A percentile compares a stretch with the other conserved stretches of the same genome.
Evolutionary conservation across 2,329 filamentous ascomycete genomes (phyloP).

Genomic region (Phaeoacremonium minimum): DNA sequence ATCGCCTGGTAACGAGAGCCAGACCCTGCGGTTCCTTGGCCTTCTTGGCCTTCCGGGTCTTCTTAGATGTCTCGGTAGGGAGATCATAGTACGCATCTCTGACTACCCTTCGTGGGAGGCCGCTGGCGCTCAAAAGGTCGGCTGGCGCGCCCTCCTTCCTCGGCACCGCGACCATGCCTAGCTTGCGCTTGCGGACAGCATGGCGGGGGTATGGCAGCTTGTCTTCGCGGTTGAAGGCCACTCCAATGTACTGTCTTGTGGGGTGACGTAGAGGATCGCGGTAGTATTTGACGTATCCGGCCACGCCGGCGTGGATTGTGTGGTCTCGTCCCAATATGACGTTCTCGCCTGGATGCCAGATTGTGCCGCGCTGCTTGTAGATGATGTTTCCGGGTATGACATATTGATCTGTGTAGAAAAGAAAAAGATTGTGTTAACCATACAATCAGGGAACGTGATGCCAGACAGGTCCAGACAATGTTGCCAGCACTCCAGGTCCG

Average conservation of each 20-base stretch:
- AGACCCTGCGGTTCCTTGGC: conserved; percentile 4
- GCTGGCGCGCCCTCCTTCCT: conserved; percentile 23
- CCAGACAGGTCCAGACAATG: no score
- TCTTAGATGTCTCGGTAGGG: neutral
- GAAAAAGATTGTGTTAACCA: conserved; percentile 2
- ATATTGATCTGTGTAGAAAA: conserved; percentile 65
- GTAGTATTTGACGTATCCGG: conserved; percentile 97
- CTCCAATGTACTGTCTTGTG: conserved; percentile 89
- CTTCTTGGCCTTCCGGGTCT: conserved; percentile 6
- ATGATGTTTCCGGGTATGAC: conserved; percentile 97
- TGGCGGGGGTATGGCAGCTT: conserved; percentile 73
- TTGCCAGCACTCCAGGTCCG: no score
- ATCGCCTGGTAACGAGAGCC: conserved; percentile 9
- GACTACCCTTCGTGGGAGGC: conserved; percentile 24
- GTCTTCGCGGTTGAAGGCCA: conserved; percentile 80
- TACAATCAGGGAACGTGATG: no score
- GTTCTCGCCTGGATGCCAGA: conserved; percentile 95
- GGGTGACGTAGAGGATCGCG: conserved; percentile 78
- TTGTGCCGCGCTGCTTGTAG: conserved; percentile 91
- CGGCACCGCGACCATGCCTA: conserved; percentile 64
- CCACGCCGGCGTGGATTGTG: conserved; percentile 81
- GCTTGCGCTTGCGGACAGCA: conserved; percentile 66
- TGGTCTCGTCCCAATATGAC: conserved; percentile 93
- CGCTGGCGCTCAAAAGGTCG: conserved; percentile 28
- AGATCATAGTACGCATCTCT: conserved; percentile 9